These are phyloP conservation scores for Erythrophleum ivorense DNA, from an alignment of 331 rosid genomes.

Conservation along the genomic window DNA sequence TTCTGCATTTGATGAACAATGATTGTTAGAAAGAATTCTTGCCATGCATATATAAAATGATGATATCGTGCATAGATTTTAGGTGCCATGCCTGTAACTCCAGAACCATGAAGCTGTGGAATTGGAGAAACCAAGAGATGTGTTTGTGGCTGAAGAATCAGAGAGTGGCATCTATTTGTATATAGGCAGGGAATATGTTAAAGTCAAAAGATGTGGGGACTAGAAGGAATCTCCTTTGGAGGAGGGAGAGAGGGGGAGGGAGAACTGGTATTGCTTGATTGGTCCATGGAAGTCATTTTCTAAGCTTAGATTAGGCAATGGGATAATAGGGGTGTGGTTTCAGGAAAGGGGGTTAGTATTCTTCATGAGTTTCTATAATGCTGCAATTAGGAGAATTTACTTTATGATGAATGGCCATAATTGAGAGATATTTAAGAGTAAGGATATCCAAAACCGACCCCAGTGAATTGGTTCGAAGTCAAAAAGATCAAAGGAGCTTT, in stretches of 20 bases:
- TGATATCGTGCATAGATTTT: conserved; percentile 21
- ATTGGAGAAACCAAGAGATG: conserved; percentile 38
- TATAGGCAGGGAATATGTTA: conserved; percentile 64
- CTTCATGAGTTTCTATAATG: conserved; percentile 20
- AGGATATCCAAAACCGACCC: conserved; percentile 55
- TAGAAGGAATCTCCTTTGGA: conserved; percentile 57
- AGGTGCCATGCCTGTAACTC: conserved; percentile 64
- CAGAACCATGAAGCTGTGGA: conserved; percentile 55
- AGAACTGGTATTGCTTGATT: conserved; percentile 31
- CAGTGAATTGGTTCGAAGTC: background rate
- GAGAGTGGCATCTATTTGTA: conserved; percentile 51
- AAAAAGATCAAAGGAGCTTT: background rate
- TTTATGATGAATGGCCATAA: conserved; percentile 15
- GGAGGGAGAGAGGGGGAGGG: background rate
- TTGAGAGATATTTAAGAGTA: background rate
- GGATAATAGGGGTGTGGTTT: conserved; percentile 1
- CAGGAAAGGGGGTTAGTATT: background rate
- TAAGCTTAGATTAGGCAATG: conserved; percentile 17
- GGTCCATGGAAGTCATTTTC: conserved; percentile 36
- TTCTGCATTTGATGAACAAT: conserved; percentile 58
- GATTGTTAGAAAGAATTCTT: conserved; percentile 15
- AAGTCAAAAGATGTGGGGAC: conserved; percentile 69
- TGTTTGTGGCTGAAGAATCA: conserved; percentile 60
- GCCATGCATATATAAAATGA: conserved; percentile 16
- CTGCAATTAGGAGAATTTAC: conserved; percentile 42